A percentile compares a stretch with the other conserved stretches of the same genome.
Conservation (phyloP, 768 basidiomycete species). For the Crassisporium funariophilum region DNA sequence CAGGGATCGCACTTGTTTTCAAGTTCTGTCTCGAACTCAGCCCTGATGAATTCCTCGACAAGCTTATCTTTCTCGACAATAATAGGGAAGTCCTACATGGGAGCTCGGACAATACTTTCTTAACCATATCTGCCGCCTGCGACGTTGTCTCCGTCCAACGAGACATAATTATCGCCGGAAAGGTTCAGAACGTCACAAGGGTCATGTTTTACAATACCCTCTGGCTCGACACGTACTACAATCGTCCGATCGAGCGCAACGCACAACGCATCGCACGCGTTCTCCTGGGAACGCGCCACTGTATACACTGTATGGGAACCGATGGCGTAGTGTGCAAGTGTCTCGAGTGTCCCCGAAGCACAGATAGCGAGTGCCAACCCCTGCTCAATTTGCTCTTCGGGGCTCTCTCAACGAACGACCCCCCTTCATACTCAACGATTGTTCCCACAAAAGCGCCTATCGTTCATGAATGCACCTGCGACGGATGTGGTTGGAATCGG, state of each 20-base stretch:
- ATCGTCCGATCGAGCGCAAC: too few relatives aligned
- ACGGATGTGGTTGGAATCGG: conserved; percentile 16
- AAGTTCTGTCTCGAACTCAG: conserved; percentile 16
- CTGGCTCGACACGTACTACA: conserved; percentile 19
- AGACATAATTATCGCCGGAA: conserved; percentile 18
- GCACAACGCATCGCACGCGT: conserved; percentile 14
- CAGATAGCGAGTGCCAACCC: conserved; percentile 15
- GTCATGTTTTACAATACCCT: conserved; percentile 22
- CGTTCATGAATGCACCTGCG: conserved; percentile 17
- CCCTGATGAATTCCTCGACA: conserved; percentile 19
- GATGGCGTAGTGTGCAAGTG: conserved; percentile 13
- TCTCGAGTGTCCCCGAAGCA: conserved; percentile 7
- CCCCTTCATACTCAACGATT: conserved; percentile 2
- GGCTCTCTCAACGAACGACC: conserved; percentile 6
- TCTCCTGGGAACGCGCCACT: conserved; percentile 16
- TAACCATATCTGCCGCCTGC: conserved; percentile 17
- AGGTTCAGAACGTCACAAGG: conserved; percentile 18
- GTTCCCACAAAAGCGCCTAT: conserved; percentile 1
- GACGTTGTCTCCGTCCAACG: conserved; percentile 16
- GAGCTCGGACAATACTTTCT: conserved; percentile 11
- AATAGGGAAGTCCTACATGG: conserved; percentile 9
- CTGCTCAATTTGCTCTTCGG: conserved; percentile 15
- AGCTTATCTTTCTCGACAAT: conserved; percentile 20
- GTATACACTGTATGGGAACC: conserved; percentile 19
- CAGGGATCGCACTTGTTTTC: conserved; percentile 17